These are phyloP conservation scores for Fusarium scirpi DNA, from an alignment of 2,329 filamentous ascomycete species.

Conservation along the genomic window DNA sequence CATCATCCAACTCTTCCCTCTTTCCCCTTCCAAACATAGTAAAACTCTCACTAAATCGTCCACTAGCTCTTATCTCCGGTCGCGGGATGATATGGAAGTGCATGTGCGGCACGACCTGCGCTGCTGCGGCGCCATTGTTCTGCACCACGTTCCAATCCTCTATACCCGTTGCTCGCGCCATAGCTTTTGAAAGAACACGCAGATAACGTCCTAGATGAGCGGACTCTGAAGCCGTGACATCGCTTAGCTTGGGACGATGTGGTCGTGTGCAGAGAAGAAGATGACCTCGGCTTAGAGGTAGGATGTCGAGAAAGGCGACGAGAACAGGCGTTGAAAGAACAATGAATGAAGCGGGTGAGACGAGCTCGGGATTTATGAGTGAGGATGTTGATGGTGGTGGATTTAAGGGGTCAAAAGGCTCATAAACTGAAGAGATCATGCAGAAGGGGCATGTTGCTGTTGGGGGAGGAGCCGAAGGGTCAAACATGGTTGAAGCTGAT, in stretches of 20 bases:
- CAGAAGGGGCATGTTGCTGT: constrained; percentile 70
- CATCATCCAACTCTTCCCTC: constrained; percentile 80
- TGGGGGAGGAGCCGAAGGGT: constrained; percentile 52
- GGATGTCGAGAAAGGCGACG: constrained; percentile 92
- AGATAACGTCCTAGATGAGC: constrained; percentile 75
- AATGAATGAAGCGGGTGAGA: constrained; percentile 66
- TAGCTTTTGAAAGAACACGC: constrained; percentile 77
- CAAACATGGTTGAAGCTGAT: constrained; percentile 47
- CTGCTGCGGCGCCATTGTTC: constrained; percentile 91
- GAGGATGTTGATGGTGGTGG: constrained; percentile 56
- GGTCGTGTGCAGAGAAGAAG: constrained; percentile 81
- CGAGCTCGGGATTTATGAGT: constrained; percentile 49
- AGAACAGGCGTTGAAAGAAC: constrained; percentile 82
- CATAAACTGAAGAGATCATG: constrained; percentile 64
- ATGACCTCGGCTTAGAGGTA: constrained; percentile 87
- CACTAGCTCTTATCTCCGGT: constrained; percentile 72
- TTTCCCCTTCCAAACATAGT: constrained; percentile 85
- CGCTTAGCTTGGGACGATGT: constrained; percentile 83
- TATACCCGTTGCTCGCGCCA: constrained; percentile 76
- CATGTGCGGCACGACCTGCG: constrained; percentile 92
- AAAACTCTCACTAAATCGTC: constrained; percentile 71
- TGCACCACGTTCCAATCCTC: constrained; percentile 96
- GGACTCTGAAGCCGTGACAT: constrained; percentile 73
- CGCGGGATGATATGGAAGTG: constrained; percentile 96
- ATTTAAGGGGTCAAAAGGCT: constrained; percentile 58